Base-by-base conservation (phyloP, 2,329 filamentous ascomycete species). In the Pyrenochaeta sp. region DNA sequence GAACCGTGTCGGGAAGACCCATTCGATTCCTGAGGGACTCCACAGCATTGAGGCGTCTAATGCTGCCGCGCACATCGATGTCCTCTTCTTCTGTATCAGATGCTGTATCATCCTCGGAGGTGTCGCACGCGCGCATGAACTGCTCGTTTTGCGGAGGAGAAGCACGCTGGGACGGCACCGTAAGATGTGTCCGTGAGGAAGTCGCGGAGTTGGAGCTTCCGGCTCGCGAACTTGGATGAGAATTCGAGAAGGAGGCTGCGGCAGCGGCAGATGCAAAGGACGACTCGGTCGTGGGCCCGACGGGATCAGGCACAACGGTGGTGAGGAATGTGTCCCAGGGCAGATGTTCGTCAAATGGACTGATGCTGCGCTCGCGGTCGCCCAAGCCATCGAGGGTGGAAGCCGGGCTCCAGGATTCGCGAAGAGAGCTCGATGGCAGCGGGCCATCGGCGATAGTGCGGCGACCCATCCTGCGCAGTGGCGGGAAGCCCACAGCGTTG, bases 361-460 rank as follows among this genome's bases (percentile, higher is more conserved):
- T 93, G n/a, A 92, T 80, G 75, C 92, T 96, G 66, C 92, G 88
- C 62, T 92, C 87, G 57, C 93, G 90, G 77, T 97, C 92, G 37
- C 92, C 93, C 15, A 97, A 84, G 3, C 92, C 92, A 76, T 96
- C 89, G 1, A 90, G 62, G 2, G 66, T 69, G 52, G 71, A 66
- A 2, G 67, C 65, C 6, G 75, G 75, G 44, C 74, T 76, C 75
- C 75, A 77, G 10, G 74, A 76, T 56, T 77, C 75, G 55, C 74
- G 73, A 37, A 77, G 62, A 25, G 76, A 77, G 59, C 74, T 77
- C 8, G 69, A 62, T 15, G 77, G 76, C 32, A 77, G 58, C 0
- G 74, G 74, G 0, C 74, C 73, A 56, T 78, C 72, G 19, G 70
- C 68, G 43, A 78, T 76, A 45, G 67, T 75, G 55, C 76, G 73